A percentile compares a stretch with the other conserved stretches of the same genome.
Evolutionary conservation across 2,329 filamentous ascomycete species (phyloP).

Genomic region (Pseudocercospora fuligena): DNA sequence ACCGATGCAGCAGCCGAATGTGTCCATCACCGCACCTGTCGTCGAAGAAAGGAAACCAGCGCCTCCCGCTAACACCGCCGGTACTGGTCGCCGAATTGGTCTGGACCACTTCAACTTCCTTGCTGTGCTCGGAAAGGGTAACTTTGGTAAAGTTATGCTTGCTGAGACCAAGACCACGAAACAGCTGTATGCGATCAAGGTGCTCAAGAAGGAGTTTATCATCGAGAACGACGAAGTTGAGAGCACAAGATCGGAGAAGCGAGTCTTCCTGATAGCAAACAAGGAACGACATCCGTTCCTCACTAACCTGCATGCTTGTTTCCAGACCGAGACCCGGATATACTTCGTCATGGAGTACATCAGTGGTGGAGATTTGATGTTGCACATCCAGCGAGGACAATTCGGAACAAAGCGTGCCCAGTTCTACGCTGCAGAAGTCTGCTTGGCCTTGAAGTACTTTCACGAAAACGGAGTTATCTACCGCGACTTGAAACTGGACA

Average conservation of each 20-base stretch:
- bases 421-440: conserved; percentile 97
- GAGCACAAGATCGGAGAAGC: conserved; percentile 95
- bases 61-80: conserved; percentile 69
- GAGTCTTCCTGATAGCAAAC: conserved; percentile 95
- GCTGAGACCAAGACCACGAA: conserved; percentile 93
- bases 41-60: conserved; percentile 60
- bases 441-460: conserved; percentile 97
- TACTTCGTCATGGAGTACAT: conserved; percentile 99
- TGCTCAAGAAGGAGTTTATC: conserved; percentile 99
- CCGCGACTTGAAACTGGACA: conserved; percentile 77
- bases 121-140: conserved; percentile 96
- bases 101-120: conserved; percentile 99
- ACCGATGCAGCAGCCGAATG: conserved; percentile 37
- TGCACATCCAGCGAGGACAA: conserved; percentile 96
- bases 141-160: conserved; percentile 99
- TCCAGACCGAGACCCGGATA: conserved; percentile 96
- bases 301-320: conserved; percentile 93
- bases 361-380: conserved; percentile 96
- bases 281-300: conserved; percentile 96
- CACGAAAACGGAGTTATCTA: conserved; percentile 99
- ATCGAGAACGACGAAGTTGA: conserved; percentile 99
- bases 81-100: conserved; percentile 83
- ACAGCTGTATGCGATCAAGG: conserved; percentile 96
- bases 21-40: conserved; percentile 35
- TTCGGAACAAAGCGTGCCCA: conserved; percentile 96